Conservation (phyloP, 371 early-diverging fungal species). For the Syncephalis plumigaleata region DNA sequence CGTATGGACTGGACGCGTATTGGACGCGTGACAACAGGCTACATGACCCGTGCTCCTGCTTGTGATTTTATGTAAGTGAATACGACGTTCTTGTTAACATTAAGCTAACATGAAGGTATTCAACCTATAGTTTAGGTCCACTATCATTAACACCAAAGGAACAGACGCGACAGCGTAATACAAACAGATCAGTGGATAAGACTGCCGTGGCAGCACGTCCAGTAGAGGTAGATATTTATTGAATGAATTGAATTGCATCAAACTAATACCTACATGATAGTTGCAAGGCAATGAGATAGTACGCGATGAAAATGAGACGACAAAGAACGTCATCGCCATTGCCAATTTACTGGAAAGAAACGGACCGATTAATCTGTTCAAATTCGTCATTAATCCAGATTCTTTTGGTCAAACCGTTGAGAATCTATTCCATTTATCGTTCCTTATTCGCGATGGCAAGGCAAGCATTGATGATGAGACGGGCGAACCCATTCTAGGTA, state of each 20-base stretch:
- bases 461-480: constrained; percentile 50
- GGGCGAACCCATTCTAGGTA: constrained; percentile 45
- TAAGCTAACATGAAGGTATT: background rate
- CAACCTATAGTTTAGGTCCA: constrained; percentile 36
- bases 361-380: constrained; percentile 55
- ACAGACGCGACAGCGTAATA: constrained; percentile 12
- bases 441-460: constrained; percentile 69
- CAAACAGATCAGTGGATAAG: constrained; percentile 7
- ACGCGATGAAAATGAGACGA: constrained; percentile 77
- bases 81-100: background rate
- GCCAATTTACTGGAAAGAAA: constrained; percentile 29
- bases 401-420: constrained; percentile 89
- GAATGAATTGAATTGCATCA: no score
- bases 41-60: constrained; percentile 32
- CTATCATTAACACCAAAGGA: constrained; percentile 38
- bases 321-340: constrained; percentile 54
- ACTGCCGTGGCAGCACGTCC: constrained; percentile 1
- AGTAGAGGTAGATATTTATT: no score
- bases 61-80: constrained; percentile 49
- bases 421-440: constrained; percentile 86
- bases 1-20: constrained; percentile 39
- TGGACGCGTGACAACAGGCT: constrained; percentile 31
- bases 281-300: constrained; percentile 52
- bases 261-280: constrained; percentile 10
- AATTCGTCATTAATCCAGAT: constrained; percentile 75